Evolutionary conservation across 2,329 filamentous ascomycete species (phyloP).

Genomic region (Parascedosporium putredinis): DNA sequence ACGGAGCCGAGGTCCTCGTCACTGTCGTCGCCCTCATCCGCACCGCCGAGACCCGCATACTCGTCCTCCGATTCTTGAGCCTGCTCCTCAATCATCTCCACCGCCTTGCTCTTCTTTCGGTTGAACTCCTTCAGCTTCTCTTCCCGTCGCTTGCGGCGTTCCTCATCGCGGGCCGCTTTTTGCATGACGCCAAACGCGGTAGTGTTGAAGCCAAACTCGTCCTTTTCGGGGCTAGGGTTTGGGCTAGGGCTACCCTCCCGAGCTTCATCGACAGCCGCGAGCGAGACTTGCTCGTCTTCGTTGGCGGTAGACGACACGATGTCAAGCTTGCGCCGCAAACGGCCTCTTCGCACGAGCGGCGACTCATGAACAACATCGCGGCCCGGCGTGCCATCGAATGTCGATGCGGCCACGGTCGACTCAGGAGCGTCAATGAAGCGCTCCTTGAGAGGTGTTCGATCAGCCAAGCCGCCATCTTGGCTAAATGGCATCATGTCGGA

Average conservation of each 20-base stretch:
- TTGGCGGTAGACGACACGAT: slow-evolving; percentile 20
- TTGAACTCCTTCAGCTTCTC: slow-evolving; percentile 45
- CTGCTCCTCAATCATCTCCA: slow-evolving; percentile 80
- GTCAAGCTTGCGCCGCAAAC: slow-evolving; percentile 34
- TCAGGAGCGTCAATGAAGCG: slow-evolving; percentile 54
- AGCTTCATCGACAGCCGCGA: slow-evolving; percentile 35
- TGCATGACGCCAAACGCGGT: slow-evolving; percentile 66
- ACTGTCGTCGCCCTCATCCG: slow-evolving; percentile 74
- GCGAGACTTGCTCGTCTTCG: slow-evolving; percentile 1
- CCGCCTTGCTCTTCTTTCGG: slow-evolving; percentile 79
- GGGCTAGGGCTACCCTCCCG: slow-evolving; percentile 16
- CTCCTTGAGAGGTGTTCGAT: slow-evolving; percentile 59
- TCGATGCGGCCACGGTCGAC: slow-evolving; percentile 63
- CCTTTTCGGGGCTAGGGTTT: slow-evolving; percentile 14
- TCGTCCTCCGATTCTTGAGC: slow-evolving; percentile 97
- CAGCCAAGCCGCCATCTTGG: slow-evolving; percentile 68
- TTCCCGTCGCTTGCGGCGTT: slow-evolving; percentile 26
- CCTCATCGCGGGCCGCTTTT: slow-evolving; percentile 45
- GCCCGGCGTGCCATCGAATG: slow-evolving; percentile 29
- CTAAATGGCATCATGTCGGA: slow-evolving; percentile 66
- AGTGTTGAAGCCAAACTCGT: slow-evolving; percentile 30
- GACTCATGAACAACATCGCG: slow-evolving; percentile 45
- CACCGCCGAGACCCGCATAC: slow-evolving; percentile 87
- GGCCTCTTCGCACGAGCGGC: slow-evolving; percentile 52
- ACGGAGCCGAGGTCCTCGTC: slow-evolving; percentile 58